Base-by-base conservation (phyloP, 2,329 filamentous ascomycete species). In the Exophiala spinifera region DNA sequence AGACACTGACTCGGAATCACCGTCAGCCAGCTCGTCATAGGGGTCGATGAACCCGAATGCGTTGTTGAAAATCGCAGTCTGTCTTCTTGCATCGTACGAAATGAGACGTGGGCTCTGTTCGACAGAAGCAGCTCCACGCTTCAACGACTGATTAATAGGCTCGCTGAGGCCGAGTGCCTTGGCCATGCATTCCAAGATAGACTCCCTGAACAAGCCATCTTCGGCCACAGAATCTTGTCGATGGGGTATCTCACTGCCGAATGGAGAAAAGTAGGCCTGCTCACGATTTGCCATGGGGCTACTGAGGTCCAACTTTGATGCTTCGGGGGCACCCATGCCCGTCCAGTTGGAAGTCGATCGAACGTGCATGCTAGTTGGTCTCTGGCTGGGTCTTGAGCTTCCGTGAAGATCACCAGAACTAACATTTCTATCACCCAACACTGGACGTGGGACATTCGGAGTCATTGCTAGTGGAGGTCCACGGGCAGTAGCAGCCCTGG, bases 101-200 rank as follows among this genome's bases (percentile, higher is more conserved):
- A 91, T 80, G 4, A 97, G 77, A 28, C 86, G 82, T 1, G 94
- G 94, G 1, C 94, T 97, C 7, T 84, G 87, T 62, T 96, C 91
- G 0, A 85, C 85, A 0, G 94, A 96, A 46, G 85, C 63, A 42
- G 69, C 84, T 0, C 80, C 75, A 62, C 87, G 88, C 45, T 82
- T 80, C 33, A 58, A 49, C n/a, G 51, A 40, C 50, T 63, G 59
- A 25, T 51, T 57, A 0, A 80, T 78, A 54, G 85, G 82, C 17
- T 67, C 65, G 1, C 85, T 87, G 52, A 99, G 74, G 0, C 94
- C 94, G 56, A 99, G 87, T 0, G 91, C 88, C 67, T 92, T 96
- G 72, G 96, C 92, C 75, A 99, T 95, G 67, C 94, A 97, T 63
- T 96, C 90, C 19, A 97, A 74, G 14, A 99, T 90, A 0, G 91